These are phyloP conservation scores for Candida vaughaniae DNA, from an alignment of 805 yeast genomes.

Conservation along the genomic window DNA sequence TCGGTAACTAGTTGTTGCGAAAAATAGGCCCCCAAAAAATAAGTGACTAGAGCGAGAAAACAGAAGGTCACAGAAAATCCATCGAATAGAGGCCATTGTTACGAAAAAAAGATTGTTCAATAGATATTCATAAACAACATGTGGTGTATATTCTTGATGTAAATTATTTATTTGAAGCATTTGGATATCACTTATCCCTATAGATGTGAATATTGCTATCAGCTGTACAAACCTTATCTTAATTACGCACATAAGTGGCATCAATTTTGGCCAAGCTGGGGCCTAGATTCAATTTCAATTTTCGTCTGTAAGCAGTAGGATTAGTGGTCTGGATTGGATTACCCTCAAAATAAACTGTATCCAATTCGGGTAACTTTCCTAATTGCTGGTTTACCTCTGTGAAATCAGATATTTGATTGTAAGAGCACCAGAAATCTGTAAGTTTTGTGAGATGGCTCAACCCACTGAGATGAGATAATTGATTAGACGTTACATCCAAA, in stretches of 20 bases:
- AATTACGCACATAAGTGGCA: slow-evolving; percentile 64
- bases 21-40: not conserved
- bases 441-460: slow-evolving; percentile 63
- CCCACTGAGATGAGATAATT: slow-evolving; percentile 59
- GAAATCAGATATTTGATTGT: slow-evolving; percentile 67
- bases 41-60: too few species aligned
- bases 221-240: too few species aligned
- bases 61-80: not conserved
- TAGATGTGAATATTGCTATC: too few species aligned
- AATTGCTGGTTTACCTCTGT: slow-evolving; percentile 68
- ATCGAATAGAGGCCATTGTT: too few species aligned
- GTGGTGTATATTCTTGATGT: too few species aligned
- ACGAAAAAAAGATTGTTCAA: too few species aligned
- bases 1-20: not conserved
- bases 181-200: too few species aligned
- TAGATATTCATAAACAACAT: too few species aligned
- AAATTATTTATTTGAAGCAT: too few species aligned
- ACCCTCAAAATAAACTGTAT: slow-evolving; percentile 91
- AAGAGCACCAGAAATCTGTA: slow-evolving; percentile 93
- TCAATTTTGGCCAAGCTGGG: slow-evolving; percentile 80
- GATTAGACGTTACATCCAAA: slow-evolving; percentile 80
- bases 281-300: slow-evolving; percentile 69
- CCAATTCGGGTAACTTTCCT: slow-evolving; percentile 59
- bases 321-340: slow-evolving; percentile 79
- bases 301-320: slow-evolving; percentile 82